Conservation (phyloP, 2,329 filamentous ascomycete species). For the Ophiocordyceps camponoti-saundersi region DNA sequence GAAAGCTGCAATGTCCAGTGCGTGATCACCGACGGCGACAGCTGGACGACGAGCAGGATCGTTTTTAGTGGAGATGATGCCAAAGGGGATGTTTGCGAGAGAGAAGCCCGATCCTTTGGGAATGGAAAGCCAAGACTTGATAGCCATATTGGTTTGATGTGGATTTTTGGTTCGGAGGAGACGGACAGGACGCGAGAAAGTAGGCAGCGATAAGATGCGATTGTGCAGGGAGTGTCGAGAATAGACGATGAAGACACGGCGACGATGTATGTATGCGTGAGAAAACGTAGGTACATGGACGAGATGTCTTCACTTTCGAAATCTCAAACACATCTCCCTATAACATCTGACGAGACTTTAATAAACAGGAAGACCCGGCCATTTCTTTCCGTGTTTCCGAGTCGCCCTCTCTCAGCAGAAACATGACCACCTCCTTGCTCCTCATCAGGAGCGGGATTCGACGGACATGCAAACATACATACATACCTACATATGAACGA, state of each 20-base stretch:
- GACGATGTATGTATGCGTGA: neutral
- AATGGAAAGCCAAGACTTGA: conserved; percentile 11
- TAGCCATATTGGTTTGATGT: neutral
- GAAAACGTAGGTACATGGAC: neutral
- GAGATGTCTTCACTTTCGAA: neutral
- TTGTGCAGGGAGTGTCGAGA: neutral
- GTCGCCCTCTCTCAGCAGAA: neutral
- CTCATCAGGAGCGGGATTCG: neutral
- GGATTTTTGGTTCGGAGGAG: no score
- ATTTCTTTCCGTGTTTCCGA: neutral
- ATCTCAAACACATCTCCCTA: neutral
- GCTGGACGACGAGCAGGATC: conserved; percentile 44
- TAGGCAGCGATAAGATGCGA: neutral
- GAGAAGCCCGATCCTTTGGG: conserved; percentile 34
- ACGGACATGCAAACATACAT: neutral
- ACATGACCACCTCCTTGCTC: neutral
- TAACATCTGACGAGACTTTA: neutral
- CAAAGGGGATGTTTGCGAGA: conserved; percentile 67
- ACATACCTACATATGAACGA: neutral
- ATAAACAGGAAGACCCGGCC: neutral
- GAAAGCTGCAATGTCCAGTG: conserved; percentile 51
- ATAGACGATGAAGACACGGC: neutral
- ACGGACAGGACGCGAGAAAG: neutral
- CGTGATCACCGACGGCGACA: conserved; percentile 56
- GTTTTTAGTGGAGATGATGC: conserved; percentile 52